These are phyloP conservation scores for Vigna angularis DNA, from an alignment of 306 rosid genomes.

Conservation along the genomic window DNA sequence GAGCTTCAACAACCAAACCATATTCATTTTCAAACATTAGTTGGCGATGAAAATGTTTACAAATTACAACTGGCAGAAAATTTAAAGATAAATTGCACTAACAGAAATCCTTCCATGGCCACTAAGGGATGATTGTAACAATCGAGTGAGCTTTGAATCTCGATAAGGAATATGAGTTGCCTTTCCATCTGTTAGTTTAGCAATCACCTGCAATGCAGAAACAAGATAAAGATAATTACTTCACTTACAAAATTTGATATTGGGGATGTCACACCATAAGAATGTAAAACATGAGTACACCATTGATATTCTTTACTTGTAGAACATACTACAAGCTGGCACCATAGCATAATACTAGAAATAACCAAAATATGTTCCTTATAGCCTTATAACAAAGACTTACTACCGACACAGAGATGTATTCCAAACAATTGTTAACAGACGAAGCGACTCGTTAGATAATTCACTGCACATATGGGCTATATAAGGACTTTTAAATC, in stretches of 20 bases:
- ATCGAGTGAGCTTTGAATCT: slow-evolving; percentile 90
- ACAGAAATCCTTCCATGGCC: slow-evolving; percentile 95
- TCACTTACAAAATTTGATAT: slow-evolving; percentile 13
- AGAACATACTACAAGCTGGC: slow-evolving; percentile 30
- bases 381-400: neutral
- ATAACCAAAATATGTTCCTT: slow-evolving; percentile 26
- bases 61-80: slow-evolving; percentile 14
- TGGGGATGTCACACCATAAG: neutral
- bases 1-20: slow-evolving; percentile 62
- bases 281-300: slow-evolving; percentile 15
- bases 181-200: slow-evolving; percentile 85
- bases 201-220: slow-evolving; percentile 67
- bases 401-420: neutral
- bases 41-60: neutral
- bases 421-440: slow-evolving; percentile 10
- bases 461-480: neutral
- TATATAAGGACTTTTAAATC: slow-evolving; percentile 8
- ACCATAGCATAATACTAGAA: slow-evolving; percentile 6
- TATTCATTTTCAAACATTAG: slow-evolving; percentile 31
- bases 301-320: neutral
- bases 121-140: slow-evolving; percentile 87
- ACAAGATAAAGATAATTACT: slow-evolving; percentile 25
- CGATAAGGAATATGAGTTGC: slow-evolving; percentile 91
- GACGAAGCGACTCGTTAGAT: neutral
- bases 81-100: slow-evolving; percentile 44